Conservation (phyloP, 148 eudicot genomes). For the Fallopia convolvulus region DNA sequence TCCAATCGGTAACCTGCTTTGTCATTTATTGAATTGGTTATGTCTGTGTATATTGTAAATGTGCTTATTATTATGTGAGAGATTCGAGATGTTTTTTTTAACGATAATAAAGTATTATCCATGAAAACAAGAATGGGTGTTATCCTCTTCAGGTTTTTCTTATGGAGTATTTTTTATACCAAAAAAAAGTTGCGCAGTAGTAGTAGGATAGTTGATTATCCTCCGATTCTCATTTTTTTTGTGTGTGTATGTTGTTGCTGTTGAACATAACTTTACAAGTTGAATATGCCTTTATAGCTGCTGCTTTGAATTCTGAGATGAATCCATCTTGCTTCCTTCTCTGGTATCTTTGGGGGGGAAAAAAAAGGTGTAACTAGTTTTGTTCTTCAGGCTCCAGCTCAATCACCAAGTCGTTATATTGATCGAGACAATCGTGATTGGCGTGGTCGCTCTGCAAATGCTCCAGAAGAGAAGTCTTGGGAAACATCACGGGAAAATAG, state of each 20-base stretch:
- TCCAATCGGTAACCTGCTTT: not conserved
- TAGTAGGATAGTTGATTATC: not conserved
- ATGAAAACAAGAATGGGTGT: not conserved
- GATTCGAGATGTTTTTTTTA: not conserved
- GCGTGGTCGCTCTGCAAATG: constrained; percentile 69
- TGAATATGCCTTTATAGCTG: not conserved
- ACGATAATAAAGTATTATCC: not conserved
- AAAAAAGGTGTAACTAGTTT: not conserved
- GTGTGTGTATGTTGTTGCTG: not conserved
- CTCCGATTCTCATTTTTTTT: not conserved
- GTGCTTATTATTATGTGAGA: not conserved
- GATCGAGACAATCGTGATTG: constrained; percentile 83
- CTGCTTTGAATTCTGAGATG: not conserved
- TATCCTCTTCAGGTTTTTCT: not conserved
- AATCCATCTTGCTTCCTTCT: not conserved
- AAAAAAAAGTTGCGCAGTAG: not conserved
- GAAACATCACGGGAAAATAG: constrained; percentile 53
- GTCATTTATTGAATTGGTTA: not conserved
- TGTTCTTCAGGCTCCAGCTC: constrained; percentile 36
- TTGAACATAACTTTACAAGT: not conserved
- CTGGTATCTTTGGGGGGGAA: not conserved
- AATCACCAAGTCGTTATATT: constrained; percentile 62
- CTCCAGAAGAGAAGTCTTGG: constrained; percentile 81
- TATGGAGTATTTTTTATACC: constrained; percentile 1
- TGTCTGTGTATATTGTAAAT: not conserved